Conservation (phyloP, 257 asterid genomes). For the Fraxinus excelsior region DNA sequence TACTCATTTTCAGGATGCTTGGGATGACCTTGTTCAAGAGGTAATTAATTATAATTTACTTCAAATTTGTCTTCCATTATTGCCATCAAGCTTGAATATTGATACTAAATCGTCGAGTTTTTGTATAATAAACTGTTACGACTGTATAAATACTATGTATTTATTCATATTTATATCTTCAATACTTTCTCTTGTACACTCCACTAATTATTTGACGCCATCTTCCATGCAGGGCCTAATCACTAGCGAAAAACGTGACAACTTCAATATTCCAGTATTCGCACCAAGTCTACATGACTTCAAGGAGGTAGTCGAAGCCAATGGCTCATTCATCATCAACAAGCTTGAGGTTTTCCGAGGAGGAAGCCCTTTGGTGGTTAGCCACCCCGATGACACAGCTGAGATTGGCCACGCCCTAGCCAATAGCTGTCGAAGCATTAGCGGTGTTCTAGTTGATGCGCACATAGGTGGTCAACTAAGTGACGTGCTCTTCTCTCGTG, state of each 20-base stretch:
- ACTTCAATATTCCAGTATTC: conserved; percentile 83
- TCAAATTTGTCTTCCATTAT: no score
- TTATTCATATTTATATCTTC: background rate
- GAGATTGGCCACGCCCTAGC: conserved; percentile 90
- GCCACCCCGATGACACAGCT: conserved; percentile 64
- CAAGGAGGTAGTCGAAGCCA: conserved; percentile 81
- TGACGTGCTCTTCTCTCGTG: conserved; percentile 67
- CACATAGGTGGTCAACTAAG: conserved; percentile 81
- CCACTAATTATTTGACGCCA: background rate
- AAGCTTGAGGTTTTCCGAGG: conserved; percentile 75
- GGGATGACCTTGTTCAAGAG: conserved; percentile 98
- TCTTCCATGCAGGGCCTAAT: conserved; percentile 55
- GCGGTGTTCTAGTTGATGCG: conserved; percentile 91
- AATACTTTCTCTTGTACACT: background rate
- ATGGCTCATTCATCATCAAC: conserved; percentile 67
- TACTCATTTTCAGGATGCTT: conserved; percentile 92
- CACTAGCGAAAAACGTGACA: conserved; percentile 68
- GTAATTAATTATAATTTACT: conserved; percentile 29
- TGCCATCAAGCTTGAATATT: no score
- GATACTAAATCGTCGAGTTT: no score
- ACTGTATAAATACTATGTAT: no score
- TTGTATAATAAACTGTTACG: no score
- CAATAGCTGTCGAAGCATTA: conserved; percentile 76
- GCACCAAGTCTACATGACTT: conserved; percentile 92
- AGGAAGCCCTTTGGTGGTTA: conserved; percentile 94